phyloP scores from a whole-genome alignment of 176 grass and related monocot genomes.

The Poa annua region DNA sequence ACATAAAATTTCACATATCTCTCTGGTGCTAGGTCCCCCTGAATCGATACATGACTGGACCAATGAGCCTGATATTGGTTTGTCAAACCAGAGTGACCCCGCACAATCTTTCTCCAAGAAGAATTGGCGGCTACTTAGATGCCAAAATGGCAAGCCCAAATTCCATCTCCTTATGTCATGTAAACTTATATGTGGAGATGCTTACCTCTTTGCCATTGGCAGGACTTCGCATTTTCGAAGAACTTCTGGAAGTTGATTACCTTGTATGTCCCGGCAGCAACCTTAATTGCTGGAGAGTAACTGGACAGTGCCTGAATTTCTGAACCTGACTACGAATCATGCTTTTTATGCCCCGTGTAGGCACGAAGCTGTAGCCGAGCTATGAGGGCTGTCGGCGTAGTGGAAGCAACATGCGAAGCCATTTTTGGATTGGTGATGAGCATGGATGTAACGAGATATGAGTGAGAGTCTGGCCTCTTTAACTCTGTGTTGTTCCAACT shows the following conservation, averaged over 20 bases:
- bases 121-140: slow-evolving; percentile 87
- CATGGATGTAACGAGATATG: slow-evolving; percentile 88
- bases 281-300: background rate
- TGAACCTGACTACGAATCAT: background rate
- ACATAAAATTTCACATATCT: slow-evolving; percentile 13
- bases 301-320: slow-evolving; percentile 32
- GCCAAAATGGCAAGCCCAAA: slow-evolving; percentile 89
- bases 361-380: slow-evolving; percentile 89
- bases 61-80: slow-evolving; percentile 64
- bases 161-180: slow-evolving; percentile 26
- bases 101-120: slow-evolving; percentile 73
- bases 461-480: slow-evolving; percentile 56
- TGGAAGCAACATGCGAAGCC: slow-evolving; percentile 88
- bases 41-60: slow-evolving; percentile 89
- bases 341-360: slow-evolving; percentile 48
- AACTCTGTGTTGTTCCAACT: background rate
- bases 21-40: slow-evolving; percentile 67
- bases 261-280: slow-evolving; percentile 59
- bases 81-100: slow-evolving; percentile 53
- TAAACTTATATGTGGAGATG: background rate
- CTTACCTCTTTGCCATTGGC: slow-evolving; percentile 34
- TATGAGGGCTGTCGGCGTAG: slow-evolving; percentile 95
- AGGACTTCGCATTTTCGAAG: slow-evolving; percentile 96
- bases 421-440: slow-evolving; percentile 96
- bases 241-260: slow-evolving; percentile 88